These are phyloP conservation scores for Candida peoriensis DNA, from an alignment of 805 yeast genomes.

Conservation along the genomic window DNA sequence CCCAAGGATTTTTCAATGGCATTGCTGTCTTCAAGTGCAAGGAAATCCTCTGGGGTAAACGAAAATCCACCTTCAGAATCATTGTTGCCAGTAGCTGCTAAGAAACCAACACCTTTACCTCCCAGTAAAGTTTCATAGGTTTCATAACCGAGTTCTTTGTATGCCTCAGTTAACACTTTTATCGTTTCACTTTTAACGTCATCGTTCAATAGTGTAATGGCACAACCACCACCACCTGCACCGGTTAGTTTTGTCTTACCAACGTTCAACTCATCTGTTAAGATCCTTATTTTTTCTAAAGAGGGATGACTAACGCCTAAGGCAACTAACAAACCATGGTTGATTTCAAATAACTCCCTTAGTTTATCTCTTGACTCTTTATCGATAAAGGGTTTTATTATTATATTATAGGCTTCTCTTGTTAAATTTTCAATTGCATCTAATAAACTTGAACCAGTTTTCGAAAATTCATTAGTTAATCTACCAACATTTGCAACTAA, in stretches of 20 bases:
- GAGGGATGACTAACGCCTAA: constrained; percentile 91
- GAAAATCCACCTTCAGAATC: constrained; percentile 13
- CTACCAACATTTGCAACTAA: constrained; percentile 73
- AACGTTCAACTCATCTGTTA: constrained; percentile 56
- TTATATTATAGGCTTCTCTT: constrained; percentile 61
- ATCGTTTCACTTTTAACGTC: constrained; percentile 29
- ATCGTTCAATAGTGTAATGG: constrained; percentile 68
- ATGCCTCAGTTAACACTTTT: constrained; percentile 31
- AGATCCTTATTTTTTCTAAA: constrained; percentile 66
- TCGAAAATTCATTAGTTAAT: constrained; percentile 48
- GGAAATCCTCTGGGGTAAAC: constrained; percentile 31
- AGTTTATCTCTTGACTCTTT: constrained; percentile 37
- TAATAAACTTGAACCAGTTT: constrained; percentile 51
- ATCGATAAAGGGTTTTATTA: constrained; percentile 48
- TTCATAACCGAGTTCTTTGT: constrained; percentile 52
- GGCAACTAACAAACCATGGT: constrained; percentile 82
- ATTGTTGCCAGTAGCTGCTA: constrained; percentile 18
- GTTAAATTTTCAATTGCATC: constrained; percentile 76
- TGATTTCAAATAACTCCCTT: constrained; percentile 64
- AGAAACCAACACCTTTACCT: constrained; percentile 79
- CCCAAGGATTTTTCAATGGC: constrained; percentile 47
- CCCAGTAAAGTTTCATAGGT: constrained; percentile 80
- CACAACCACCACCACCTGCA: constrained; percentile 99
- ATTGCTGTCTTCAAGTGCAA: constrained; percentile 33
- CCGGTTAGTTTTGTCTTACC: constrained; percentile 96